Base-by-base conservation (phyloP, 2,329 filamentous ascomycete genomes). In the Epicoccum sorghinum region DNA sequence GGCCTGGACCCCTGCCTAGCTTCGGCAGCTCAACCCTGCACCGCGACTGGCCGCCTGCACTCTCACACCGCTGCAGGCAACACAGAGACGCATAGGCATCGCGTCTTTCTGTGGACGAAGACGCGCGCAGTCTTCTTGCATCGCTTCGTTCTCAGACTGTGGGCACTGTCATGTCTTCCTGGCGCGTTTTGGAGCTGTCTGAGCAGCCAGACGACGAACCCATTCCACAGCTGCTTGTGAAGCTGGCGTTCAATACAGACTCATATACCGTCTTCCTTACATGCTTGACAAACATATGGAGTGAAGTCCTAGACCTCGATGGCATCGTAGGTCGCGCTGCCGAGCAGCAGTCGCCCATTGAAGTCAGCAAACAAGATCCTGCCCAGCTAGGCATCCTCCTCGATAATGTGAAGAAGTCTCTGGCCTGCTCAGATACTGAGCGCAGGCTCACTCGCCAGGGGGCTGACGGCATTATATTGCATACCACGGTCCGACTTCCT, bases 201-300 rank as follows among this genome's bases (percentile, higher is more conserved):
- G 64, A 70, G 42, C 55, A 61, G 42, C 47, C 57, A 1, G 52
- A 59, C 23, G 54, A 46, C 56, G 59, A 68, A 35, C 55, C 57
- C 24, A 54, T 86, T 5, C 89, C 88, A 9, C 77, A 82, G 33
- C 79, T 93, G 7, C 78, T 93, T 30, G 79, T 89, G 38, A 89
- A 88, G 57, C 78, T 83, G 18, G 67, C 73, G 25, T 86, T 89
- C 65, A 76, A 76, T 4, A 46, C 77, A 13, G 74, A 80, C 41
- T 82, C 84, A 9, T 93, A 93, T 75, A 80, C 77, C 2, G 70
- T 93, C 25, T 80, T 84, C 53, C 69, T 93, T 35, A 91, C 89
- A 2, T 90, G 93, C 68, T 79, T 92, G 55, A 86, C 83, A 67
- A 83, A 86, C 60, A 77, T 92, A n/a, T 95, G 90, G 90, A 75